phyloP scores from a whole-genome alignment of 306 rosid genomes.

The Quercus robur region DNA sequence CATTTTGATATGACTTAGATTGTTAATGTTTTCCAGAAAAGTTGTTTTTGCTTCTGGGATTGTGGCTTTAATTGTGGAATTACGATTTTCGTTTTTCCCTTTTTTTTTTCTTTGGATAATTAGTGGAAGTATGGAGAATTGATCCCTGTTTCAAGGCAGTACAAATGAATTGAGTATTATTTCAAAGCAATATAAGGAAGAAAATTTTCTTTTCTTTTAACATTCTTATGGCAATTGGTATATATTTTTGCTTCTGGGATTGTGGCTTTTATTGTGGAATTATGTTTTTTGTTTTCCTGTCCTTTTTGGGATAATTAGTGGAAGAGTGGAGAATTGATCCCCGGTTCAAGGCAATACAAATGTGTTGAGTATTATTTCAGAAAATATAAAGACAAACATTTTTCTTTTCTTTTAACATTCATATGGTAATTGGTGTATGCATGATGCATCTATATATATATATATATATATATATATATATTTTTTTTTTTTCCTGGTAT shows the following conservation, averaged over 20 bases:
- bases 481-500: too few relatives aligned
- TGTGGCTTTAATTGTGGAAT: constrained; percentile 5
- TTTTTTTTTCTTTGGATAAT: too few relatives aligned
- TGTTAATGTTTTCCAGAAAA: not conserved
- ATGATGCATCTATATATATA: too few relatives aligned
- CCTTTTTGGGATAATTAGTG: too few relatives aligned
- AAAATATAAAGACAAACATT: not conserved
- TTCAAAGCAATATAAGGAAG: not conserved
- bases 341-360: too few relatives aligned
- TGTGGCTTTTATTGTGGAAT: constrained; percentile 5
- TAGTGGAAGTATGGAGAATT: too few relatives aligned
- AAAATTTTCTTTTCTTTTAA: not conserved
- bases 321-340: too few relatives aligned
- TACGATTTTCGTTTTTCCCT: not conserved
- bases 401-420: not conserved
- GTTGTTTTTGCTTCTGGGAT: not conserved
- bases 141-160: too few relatives aligned
- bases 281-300: not conserved
- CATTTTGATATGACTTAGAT: not conserved
- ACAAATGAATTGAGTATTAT: not conserved
- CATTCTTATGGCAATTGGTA: not conserved
- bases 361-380: not conserved
- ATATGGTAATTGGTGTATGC: not conserved
- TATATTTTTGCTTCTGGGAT: too few relatives aligned
- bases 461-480: too few relatives aligned